Conservation (phyloP, 805 yeast genomes). For the Nakazawaea ishiwadae region DNA sequence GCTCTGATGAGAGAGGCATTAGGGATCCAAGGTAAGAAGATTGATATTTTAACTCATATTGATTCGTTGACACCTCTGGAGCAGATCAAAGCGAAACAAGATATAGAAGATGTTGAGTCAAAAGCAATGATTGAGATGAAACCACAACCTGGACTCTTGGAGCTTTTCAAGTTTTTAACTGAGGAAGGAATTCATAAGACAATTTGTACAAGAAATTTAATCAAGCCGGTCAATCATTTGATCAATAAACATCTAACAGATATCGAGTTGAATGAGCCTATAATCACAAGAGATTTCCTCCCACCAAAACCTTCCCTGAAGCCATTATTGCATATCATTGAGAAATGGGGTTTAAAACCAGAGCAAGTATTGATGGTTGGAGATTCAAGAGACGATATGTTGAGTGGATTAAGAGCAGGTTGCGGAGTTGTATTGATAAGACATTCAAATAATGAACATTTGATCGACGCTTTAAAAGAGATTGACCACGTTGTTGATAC, state of each 20-base stretch:
- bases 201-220: slow-evolving; percentile 59
- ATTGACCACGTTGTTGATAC: slow-evolving; percentile 31
- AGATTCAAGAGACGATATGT: slow-evolving; percentile 68
- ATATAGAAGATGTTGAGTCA: slow-evolving; percentile 50
- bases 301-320: slow-evolving; percentile 70
- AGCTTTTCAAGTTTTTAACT: slow-evolving; percentile 30
- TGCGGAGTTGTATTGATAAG: slow-evolving; percentile 49
- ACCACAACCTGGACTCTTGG: slow-evolving; percentile 42
- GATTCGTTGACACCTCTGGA: slow-evolving; percentile 34
- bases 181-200: slow-evolving; percentile 37
- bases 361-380: slow-evolving; percentile 62
- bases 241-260: slow-evolving; percentile 37
- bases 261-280: slow-evolving; percentile 38
- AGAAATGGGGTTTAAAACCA: slow-evolving; percentile 42
- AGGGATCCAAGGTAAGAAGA: slow-evolving; percentile 35
- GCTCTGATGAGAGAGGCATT: slow-evolving; percentile 58
- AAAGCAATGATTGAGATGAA: slow-evolving; percentile 57
- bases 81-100: slow-evolving; percentile 38
- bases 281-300: slow-evolving; percentile 56
- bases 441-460: slow-evolving; percentile 44
- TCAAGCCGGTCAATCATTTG: slow-evolving; percentile 50
- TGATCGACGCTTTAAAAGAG: slow-evolving; percentile 31
- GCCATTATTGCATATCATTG: slow-evolving; percentile 54
- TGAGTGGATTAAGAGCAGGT: slow-evolving; percentile 61
- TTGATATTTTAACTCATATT: slow-evolving; percentile 53